A percentile compares a stretch with the other conserved stretches of the same genome.
phyloP scores from a whole-genome alignment of 2,329 filamentous ascomycete genomes.

The Macrophomina pseudophaseolina region DNA sequence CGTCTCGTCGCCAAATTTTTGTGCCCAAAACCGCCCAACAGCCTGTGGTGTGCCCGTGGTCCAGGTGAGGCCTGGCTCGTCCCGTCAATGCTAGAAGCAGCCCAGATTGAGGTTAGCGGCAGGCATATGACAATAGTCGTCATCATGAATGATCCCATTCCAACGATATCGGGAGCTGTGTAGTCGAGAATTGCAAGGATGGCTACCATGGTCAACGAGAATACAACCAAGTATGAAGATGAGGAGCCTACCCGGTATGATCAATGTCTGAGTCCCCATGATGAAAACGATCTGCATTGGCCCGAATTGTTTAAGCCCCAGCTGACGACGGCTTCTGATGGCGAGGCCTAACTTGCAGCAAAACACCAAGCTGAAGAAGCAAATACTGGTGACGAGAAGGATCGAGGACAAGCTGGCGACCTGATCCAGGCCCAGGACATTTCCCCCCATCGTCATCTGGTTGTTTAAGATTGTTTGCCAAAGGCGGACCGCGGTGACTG shows the following conservation, averaged over 20 bases:
- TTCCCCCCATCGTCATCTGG: constrained; percentile 27
- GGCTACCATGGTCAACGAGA: constrained; percentile 49
- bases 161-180: constrained; percentile 51
- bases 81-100: constrained; percentile 43
- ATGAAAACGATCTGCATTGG: constrained; percentile 71
- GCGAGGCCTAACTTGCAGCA: constrained; percentile 64
- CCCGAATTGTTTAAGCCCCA: constrained; percentile 66
- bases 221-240: not conserved
- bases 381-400: constrained; percentile 61
- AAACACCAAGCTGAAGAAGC: constrained; percentile 67
- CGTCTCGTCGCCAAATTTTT: not conserved
- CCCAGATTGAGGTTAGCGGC: constrained; percentile 71
- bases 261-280: constrained; percentile 70
- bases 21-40: constrained; percentile 3
- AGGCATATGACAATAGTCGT: constrained; percentile 68
- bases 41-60: constrained; percentile 35
- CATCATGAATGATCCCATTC: constrained; percentile 60
- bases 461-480: constrained; percentile 57
- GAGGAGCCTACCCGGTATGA: constrained; percentile 60
- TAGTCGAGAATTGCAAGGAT: constrained; percentile 66
- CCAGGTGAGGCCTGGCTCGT: constrained; percentile 26
- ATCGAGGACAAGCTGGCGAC: constrained; percentile 49
- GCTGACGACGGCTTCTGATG: constrained; percentile 58
- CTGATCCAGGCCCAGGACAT: constrained; percentile 25
- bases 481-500: constrained; percentile 61